Conservation (phyloP, 805 yeast species). For the Cyberlindnera mrakii region DNA sequence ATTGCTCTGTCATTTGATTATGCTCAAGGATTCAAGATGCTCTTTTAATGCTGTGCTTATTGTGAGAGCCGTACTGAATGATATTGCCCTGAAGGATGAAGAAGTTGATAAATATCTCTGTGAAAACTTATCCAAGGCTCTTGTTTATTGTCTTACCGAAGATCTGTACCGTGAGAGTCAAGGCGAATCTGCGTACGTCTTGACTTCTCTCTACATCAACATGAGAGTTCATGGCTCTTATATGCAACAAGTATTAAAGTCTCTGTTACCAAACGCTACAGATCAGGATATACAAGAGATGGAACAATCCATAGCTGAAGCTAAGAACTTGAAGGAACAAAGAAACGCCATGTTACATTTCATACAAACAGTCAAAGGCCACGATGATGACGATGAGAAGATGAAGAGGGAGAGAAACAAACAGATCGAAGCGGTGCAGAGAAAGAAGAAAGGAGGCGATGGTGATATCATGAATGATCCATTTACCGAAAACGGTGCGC, state of each 20-base stretch:
- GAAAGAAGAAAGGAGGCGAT: slow-evolving; percentile 43
- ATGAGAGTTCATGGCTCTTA: slow-evolving; percentile 62
- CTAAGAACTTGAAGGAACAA: slow-evolving; percentile 73
- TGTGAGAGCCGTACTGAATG: slow-evolving; percentile 65
- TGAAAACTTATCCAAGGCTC: slow-evolving; percentile 61
- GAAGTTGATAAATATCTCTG: slow-evolving; percentile 62
- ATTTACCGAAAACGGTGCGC: slow-evolving; percentile 61
- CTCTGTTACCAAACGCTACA: slow-evolving; percentile 47
- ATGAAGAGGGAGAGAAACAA: slow-evolving; percentile 43
- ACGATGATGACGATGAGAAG: slow-evolving; percentile 36
- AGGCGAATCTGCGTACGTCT: slow-evolving; percentile 84
- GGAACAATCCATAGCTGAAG: slow-evolving; percentile 55
- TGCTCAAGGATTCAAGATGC: slow-evolving; percentile 86
- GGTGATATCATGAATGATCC: slow-evolving; percentile 67
- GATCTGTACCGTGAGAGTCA: slow-evolving; percentile 82
- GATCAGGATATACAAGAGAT: slow-evolving; percentile 55
- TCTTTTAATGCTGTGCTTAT: slow-evolving; percentile 85
- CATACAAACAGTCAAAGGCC: slow-evolving; percentile 54
- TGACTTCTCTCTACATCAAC: slow-evolving; percentile 73
- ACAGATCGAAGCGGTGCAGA: slow-evolving; percentile 47
- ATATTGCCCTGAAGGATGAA: slow-evolving; percentile 60
- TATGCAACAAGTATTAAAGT: slow-evolving; percentile 56
- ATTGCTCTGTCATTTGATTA: slow-evolving; percentile 68
- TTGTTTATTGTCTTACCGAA: slow-evolving; percentile 62
- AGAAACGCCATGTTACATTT: slow-evolving; percentile 73